Base-by-base conservation (phyloP, 129 eudicot species). In the Flaveria trinervia region DNA sequence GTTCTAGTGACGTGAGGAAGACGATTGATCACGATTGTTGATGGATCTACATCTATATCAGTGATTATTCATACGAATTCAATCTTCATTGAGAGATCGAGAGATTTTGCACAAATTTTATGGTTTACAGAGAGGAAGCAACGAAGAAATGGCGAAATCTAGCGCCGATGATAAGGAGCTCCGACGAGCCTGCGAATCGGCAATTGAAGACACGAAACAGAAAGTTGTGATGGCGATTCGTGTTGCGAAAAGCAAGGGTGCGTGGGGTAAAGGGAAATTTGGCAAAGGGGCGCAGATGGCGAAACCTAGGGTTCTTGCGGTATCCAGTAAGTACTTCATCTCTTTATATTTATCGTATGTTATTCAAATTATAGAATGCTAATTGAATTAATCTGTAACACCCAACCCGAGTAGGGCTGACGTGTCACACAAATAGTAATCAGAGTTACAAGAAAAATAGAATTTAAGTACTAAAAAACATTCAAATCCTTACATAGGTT, bases 261-360 rank as follows among this genome's bases (percentile, higher is more conserved):
- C 88, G 57, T 88, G 96, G 94, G 96, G 88, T 17, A 92, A 92
- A 86, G 61, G 90, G 28, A 85, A 79, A 77, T 84, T 86, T 41
- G 92, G 97, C 44, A 88, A 88, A 69, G 88, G 82, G 68, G 41
- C 68, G 57, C 83, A 80, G 49, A 86, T 88, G 93, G 98, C 98
- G 68, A 90, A 92, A 87, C 96, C 98, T 69, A 85, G 98, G 67
- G 96, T 92, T 80, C 88, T 92, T 78, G 96, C 90, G 70, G 74
- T 92, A 68, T 81, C 85, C 65, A 84, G 98, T 92, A 83, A 64
- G 83, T 70, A 22, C 30, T 59, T 26, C 17, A 73, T 17, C 36
- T 56, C 15, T 41, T 51, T 52, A n/a, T 52, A 1, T 61, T 12
- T 5, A 5, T 39, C 1, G 3, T 43, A 77, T 39, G 7, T 25